Percentiles rank a stretch among this genome's conserved stretches.
phyloP scores from a whole-genome alignment of 129 eudicot genomes.

The Lactuca saligna region DNA sequence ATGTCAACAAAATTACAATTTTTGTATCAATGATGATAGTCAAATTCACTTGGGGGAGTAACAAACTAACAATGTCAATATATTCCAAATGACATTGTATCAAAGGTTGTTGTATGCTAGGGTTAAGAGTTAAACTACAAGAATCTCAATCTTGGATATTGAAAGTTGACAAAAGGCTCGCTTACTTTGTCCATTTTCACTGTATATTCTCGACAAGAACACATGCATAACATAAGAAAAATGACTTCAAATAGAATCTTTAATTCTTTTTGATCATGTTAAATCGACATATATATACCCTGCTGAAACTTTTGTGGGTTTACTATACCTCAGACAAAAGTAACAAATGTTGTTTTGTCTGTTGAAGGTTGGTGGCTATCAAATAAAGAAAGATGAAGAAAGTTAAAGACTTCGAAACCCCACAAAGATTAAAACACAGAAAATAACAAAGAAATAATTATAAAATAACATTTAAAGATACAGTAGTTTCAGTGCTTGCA shows the following conservation, averaged over 20 bases:
- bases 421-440: slow-evolving; percentile 11
- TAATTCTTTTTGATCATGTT: not conserved
- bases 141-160: not conserved
- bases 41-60: no score
- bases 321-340: not conserved
- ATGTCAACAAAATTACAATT: not conserved
- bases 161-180: not conserved
- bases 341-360: not conserved
- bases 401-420: slow-evolving; percentile 5
- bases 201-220: not conserved
- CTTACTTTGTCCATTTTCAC: not conserved
- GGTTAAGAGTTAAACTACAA: not conserved
- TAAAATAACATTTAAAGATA: slow-evolving; percentile 14
- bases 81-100: no score
- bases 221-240: not conserved
- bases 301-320: not conserved
- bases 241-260: not conserved
- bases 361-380: slow-evolving; percentile 7
- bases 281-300: not conserved
- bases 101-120: no score
- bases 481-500: slow-evolving; percentile 34
- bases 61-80: no score
- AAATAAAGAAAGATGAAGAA: slow-evolving; percentile 3
- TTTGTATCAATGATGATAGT: no score
- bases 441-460: slow-evolving; percentile 5